Evolutionary conservation across 164 flowering plant genomes (phyloP), one percentile per base, ranked within the genome.

Genomic region (Buxus sempervirens): DNA sequence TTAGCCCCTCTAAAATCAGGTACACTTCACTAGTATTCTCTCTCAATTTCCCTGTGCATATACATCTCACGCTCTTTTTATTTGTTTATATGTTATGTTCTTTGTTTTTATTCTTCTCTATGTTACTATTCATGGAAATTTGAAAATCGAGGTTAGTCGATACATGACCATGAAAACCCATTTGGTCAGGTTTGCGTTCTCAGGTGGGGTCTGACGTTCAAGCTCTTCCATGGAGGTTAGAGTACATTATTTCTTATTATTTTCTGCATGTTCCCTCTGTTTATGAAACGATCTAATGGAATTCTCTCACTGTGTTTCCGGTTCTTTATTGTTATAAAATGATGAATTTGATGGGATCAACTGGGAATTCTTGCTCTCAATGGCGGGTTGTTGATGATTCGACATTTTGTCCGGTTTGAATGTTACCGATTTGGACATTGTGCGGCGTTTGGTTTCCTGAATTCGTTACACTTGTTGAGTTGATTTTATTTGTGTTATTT

Each of bases 171-270:
- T 49, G 56, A 58, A 69, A 54, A 66, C 76, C 72, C 76, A 72
- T 72, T 73, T 69, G 42, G 26, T 23, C 67, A 72, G 64, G 18
- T 9, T 54, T 38, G 36, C 27, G 25, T 32, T 70, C 62, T 61
- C 68, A 72, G 76, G 73, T 69, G 68, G 73, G 69, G 56, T 72
- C 69, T 55, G 54, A 72, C 77, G 78, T 62, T 73, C 56, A 65
- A 68, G 71, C 64, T 70, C 76, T 69, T 69, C 63, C 57, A 69
- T 72, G 64, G 57, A 67, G 63, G 70, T 59, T 58, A 67, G 63
- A 28, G 27, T 16, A 24, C n/a, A 23, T 49, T 28, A 20, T 36
- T 49, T 42, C 25, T 58, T 56, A 19, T 42, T n/a, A 20, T 24
- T 48, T 21, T 60, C 45, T 67, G 63, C 70, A 67, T 67, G 70